phyloP scores from a whole-genome alignment of 2,329 filamentous ascomycete species.

The Claviceps digitariae region DNA sequence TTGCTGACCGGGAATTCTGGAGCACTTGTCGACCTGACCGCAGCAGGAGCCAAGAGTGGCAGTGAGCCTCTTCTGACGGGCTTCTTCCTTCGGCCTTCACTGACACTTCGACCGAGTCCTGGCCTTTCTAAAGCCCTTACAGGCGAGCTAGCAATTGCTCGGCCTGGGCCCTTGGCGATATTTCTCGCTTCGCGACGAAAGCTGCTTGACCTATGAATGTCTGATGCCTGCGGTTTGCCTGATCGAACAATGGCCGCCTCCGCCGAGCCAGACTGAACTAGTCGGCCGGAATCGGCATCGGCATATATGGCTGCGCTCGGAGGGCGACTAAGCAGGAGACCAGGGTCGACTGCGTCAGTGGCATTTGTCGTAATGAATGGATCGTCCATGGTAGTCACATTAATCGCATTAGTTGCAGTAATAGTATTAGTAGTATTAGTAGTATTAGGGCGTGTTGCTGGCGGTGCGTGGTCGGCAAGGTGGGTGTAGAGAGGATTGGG shows the following conservation, averaged over 20 bases:
- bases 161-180: constrained; percentile 27
- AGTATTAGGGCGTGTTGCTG: constrained; percentile 27
- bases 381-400: constrained; percentile 23
- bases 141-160: constrained; percentile 33
- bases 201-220: constrained; percentile 30
- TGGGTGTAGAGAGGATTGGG: constrained; percentile 13
- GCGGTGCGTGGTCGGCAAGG: constrained; percentile 19
- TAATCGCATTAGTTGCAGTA: too few relatives aligned
- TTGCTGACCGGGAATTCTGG: constrained; percentile 20
- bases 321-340: constrained; percentile 41
- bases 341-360: constrained; percentile 42
- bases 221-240: constrained; percentile 14
- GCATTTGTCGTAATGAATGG: constrained; percentile 35
- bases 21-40: constrained; percentile 17
- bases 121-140: constrained; percentile 34
- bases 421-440: background rate
- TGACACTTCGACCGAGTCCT: constrained; percentile 39
- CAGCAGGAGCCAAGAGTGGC: constrained; percentile 34
- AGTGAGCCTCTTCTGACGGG: constrained; percentile 25
- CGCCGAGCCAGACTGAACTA: constrained; percentile 16
- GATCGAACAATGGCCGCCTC: constrained; percentile 15
- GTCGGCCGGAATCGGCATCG: constrained; percentile 14
- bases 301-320: constrained; percentile 33
- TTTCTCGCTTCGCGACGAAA: constrained; percentile 28
- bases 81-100: constrained; percentile 38